phyloP scores from a whole-genome alignment of 2,329 filamentous ascomycete species.

The Hypoxylon rubiginosum region DNA sequence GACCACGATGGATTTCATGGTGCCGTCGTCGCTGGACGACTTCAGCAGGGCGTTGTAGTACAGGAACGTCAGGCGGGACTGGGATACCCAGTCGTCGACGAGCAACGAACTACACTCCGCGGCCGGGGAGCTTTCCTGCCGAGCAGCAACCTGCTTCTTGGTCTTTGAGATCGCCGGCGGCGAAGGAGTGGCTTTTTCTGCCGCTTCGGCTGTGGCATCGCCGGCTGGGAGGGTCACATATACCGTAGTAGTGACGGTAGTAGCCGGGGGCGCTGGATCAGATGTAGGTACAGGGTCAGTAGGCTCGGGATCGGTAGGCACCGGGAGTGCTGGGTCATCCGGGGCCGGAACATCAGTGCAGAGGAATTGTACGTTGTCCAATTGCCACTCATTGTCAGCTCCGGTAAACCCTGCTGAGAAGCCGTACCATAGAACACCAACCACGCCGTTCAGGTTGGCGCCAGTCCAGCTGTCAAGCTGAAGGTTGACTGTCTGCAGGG shows the following conservation, averaged over 20 bases:
- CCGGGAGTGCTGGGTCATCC: constrained; percentile 20
- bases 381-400: constrained; percentile 60
- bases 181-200: constrained; percentile 17
- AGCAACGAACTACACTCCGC: constrained; percentile 58
- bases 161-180: constrained; percentile 2
- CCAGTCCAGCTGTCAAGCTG: constrained; percentile 63
- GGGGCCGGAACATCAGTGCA: constrained; percentile 51
- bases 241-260: constrained; percentile 28
- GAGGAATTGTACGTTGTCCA: constrained; percentile 62
- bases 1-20: constrained; percentile 68
- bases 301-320: constrained; percentile 19
- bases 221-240: constrained; percentile 21
- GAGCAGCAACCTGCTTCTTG: constrained; percentile 21
- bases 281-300: constrained; percentile 12
- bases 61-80: constrained; percentile 72
- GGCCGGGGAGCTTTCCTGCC: constrained; percentile 17
- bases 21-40: constrained; percentile 68
- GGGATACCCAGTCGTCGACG: constrained; percentile 72
- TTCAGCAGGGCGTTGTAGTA: constrained; percentile 70
- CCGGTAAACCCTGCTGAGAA: constrained; percentile 50
- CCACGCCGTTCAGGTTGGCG: constrained; percentile 64
- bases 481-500: constrained; percentile 63
- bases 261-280: background rate
- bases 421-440: constrained; percentile 57
- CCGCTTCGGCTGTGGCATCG: background rate